These are phyloP conservation scores for Sodiomyces alkalinus DNA, from an alignment of 2,329 filamentous ascomycete species.

Conservation along the genomic window DNA sequence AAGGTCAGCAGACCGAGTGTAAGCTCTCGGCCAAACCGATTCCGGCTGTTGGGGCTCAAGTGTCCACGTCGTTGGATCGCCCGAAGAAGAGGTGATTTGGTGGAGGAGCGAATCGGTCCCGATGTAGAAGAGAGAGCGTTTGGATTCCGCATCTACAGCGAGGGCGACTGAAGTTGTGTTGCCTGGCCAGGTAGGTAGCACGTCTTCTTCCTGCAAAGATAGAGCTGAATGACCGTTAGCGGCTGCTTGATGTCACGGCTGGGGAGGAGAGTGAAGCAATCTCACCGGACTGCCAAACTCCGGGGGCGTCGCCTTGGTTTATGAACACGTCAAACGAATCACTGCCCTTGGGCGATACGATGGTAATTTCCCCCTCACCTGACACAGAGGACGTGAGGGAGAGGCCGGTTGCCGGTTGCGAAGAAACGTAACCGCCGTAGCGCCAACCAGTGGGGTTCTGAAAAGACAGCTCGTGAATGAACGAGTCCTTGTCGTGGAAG, in stretches of 20 bases:
- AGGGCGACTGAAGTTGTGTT: conserved; percentile 15
- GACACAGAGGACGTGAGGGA: conserved; percentile 16
- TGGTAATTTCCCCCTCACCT: conserved; percentile 16
- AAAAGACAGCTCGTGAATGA: conserved; percentile 18
- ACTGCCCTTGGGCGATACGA: too few relatives aligned
- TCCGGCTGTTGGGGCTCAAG: not conserved
- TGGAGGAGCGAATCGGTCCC: conserved; percentile 20
- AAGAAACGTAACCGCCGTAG: conserved; percentile 16
- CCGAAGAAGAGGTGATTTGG: conserved; percentile 6
- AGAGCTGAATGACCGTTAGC: too few relatives aligned
- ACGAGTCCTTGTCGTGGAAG: conserved; percentile 18
- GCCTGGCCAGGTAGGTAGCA: too few relatives aligned
- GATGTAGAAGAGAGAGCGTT: conserved; percentile 20
- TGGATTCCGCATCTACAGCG: conserved; percentile 14
- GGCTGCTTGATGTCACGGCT: too few relatives aligned
- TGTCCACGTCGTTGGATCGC: not conserved
- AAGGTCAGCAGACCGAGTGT: not conserved
- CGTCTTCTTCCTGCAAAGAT: too few relatives aligned
- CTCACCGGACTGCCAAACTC: not conserved
- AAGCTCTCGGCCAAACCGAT: not conserved
- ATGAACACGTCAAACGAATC: too few relatives aligned
- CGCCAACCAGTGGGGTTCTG: conserved; percentile 13
- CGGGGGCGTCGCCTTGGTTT: not conserved
- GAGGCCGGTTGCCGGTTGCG: conserved; percentile 12
- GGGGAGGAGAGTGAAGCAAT: too few relatives aligned